Evolutionary conservation across 768 basidiomycete species (phyloP), one percentile per base, ranked within the genome.

Genomic region (Kwoniella bestiolae): DNA sequence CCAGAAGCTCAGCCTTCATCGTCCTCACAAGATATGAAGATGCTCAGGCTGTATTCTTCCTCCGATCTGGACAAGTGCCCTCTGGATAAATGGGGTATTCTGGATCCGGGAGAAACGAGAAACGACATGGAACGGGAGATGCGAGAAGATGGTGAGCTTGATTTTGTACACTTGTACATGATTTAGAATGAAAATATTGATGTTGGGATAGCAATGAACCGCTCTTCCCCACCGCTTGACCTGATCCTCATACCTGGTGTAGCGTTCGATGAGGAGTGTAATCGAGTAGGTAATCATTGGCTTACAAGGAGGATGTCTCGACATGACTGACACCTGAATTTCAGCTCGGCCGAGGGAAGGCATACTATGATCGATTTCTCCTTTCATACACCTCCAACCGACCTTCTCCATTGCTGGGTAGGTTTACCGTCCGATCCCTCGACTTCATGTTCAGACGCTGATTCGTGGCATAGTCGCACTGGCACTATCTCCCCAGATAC

Each of bases 291-390:
- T n/a, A n/a, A n/a, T n/a, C n/a, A n/a, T n/a, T n/a, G n/a, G n/a
- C n/a, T n/a, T n/a, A n/a, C n/a, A n/a, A n/a, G n/a, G n/a, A n/a
- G n/a, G n/a, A n/a, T n/a, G n/a, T n/a, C n/a, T n/a, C n/a, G n/a
- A n/a, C 38, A 57, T 5, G 7, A 9, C 11, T 32, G 23, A 38
- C 23, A 25, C 11, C 29, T 49, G 57, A 21, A 47, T 26, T 26
- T 1, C 59, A 78, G 77, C 69, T 78, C 1, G 77, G 77, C 16
- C 50, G 77, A 16, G 77, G 77, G 4, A 78, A 78, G 57, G 77
- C 70, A 28, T 78, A 63, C 53, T 78, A 78, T 50, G 77, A 78
- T 51, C 58, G 69, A 3, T 78, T 72, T 63, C 59, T 78, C 5
- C 46, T 46, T 2, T 26, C 56, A 3, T 78, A 75, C 56, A 69